Evolutionary conservation across 805 yeast species (phyloP), one percentile per base, ranked within the genome.

Genomic region (Sporopachydermia quercuum): DNA sequence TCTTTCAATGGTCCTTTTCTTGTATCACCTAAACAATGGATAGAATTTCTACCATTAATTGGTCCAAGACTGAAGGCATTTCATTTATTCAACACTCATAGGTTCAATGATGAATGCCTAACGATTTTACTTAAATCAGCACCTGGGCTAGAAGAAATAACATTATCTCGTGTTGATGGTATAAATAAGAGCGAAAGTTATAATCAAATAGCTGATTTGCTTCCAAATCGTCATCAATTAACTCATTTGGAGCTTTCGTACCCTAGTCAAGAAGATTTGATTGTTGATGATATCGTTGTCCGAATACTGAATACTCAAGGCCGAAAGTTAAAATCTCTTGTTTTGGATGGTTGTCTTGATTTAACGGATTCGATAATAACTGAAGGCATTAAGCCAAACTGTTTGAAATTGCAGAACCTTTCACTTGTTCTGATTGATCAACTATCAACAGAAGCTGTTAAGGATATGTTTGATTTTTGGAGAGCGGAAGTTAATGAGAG

Each of bases 1-100:
- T 61, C 69, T n/a, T 59, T 91, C 30, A 87, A 89, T 56, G 99
- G 99, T 0, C 85, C 96, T 0, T 91, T 91, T 53, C 60, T 91
- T 47, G 77, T 91, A 37, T 76, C 78, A 50, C 83, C 79, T 46
- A 59, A 57, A 0, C 65, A 76, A 41, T 91, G 99, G 99, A 72
- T 73, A 46, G 67, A 62, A 4, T 86, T 80, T 45, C 82, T 91
- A 50, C 74, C 72, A 39, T 46, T 52, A 1, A 62, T 71, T 44
- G 82, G 80, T 2, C 55, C 65, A 2, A 63, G 70, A 15, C 60
- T 91, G 41, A 61, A 58, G 16, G 61, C 63, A 36, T 73, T 91
- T 47, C 77, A 77, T 45, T 54, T 91, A 6, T 64, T 76, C 30
- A 83, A 85, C 51, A 89, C 96, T 1, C 95, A 89, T 54, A 65